Percentiles rank a stretch among this genome's conserved stretches.
Evolutionary conservation across 106 monocot species (phyloP).

Genomic region (Dendrobium huoshanense): DNA sequence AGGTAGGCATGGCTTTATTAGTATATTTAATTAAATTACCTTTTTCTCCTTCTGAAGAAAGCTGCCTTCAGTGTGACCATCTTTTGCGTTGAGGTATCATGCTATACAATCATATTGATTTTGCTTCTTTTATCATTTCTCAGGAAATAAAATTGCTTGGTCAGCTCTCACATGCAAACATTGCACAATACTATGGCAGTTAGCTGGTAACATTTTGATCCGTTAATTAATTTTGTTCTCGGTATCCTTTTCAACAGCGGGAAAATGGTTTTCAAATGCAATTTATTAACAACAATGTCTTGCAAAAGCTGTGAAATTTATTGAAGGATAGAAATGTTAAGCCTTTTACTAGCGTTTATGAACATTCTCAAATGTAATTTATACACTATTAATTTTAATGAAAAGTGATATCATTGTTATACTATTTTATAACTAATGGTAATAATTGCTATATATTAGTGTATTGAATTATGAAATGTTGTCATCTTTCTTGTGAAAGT

Average conservation of each 20-base stretch:
- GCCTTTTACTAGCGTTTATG: neutral
- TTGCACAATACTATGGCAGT: conserved; percentile 15
- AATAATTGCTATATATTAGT: no score
- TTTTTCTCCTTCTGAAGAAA: neutral
- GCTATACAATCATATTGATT: neutral
- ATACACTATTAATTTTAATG: neutral
- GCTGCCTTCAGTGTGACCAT: neutral
- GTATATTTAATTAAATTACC: neutral
- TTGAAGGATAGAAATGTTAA: neutral
- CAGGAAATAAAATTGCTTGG: conserved; percentile 94
- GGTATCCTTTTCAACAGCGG: neutral
- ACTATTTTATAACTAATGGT: neutral
- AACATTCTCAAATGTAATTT: neutral
- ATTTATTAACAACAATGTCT: neutral
- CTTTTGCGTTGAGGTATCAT: neutral
- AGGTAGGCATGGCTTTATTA: conserved; percentile 29
- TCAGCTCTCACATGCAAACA: conserved; percentile 24
- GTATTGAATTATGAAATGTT: no score
- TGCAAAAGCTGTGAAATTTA: neutral
- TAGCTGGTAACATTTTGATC: conserved; percentile 13
- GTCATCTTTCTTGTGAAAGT: no score
- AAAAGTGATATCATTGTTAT: neutral
- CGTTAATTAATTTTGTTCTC: neutral
- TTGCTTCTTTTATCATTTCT: neutral
- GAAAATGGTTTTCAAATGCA: neutral